These are phyloP conservation scores for Copromyces sp. DNA, from an alignment of 495 filamentous ascomycete species.

Conservation along the genomic window DNA sequence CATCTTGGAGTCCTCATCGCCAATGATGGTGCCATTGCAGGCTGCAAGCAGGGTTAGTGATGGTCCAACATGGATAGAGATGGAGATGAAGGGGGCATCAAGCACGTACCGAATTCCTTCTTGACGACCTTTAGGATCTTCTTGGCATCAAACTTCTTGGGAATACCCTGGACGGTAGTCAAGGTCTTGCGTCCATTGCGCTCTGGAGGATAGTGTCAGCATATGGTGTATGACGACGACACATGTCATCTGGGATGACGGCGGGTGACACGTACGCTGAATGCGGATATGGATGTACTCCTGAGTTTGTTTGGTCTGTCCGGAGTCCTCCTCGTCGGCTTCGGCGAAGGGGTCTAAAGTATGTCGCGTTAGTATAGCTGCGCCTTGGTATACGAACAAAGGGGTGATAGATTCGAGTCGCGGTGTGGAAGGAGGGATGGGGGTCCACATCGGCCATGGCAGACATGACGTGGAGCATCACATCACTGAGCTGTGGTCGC, in stretches of 20 bases:
- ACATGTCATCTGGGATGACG: neutral
- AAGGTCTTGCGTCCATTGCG: constrained; percentile 99
- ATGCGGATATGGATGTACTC: constrained; percentile 99
- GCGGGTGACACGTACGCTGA: constrained; percentile 64
- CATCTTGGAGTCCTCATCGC: constrained; percentile 74
- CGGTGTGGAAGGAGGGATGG: neutral
- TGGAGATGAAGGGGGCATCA: neutral
- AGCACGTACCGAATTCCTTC: constrained; percentile 87
- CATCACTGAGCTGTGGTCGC: neutral
- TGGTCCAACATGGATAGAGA: too few species aligned
- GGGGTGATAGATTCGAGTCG: neutral
- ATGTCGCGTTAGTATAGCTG: constrained; percentile 9
- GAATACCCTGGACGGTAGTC: constrained; percentile 97
- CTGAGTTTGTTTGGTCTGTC: constrained; percentile 79
- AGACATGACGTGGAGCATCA: constrained; percentile 1
- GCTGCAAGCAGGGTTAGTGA: constrained; percentile 39
- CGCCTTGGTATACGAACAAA: neutral
- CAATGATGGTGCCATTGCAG: constrained; percentile 99
- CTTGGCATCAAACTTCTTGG: constrained; percentile 97
- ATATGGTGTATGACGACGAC: constrained; percentile 6
- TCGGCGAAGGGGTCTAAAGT: constrained; percentile 97
- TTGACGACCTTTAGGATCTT: constrained; percentile 99
- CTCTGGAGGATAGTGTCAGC: constrained; percentile 44
- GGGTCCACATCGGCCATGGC: neutral
- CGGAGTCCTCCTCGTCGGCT: constrained; percentile 98